Percentiles rank a stretch among this genome's conserved stretches.
phyloP scores from a whole-genome alignment of 352 stramenopile species.

The Phytophthora multivora region DNA sequence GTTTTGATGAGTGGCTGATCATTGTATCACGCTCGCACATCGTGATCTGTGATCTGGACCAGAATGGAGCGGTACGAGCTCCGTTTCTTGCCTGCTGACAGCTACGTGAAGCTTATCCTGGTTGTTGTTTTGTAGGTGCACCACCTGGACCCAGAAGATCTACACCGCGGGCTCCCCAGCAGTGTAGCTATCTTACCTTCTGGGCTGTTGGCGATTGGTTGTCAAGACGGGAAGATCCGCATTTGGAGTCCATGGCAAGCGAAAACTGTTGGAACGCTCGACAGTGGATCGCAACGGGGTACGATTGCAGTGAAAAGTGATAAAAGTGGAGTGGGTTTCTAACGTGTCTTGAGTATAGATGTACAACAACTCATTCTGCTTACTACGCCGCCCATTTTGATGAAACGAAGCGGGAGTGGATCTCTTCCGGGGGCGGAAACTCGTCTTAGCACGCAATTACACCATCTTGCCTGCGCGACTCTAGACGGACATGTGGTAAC shows the following conservation, averaged over 20 bases:
- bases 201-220: slow-evolving; percentile 73
- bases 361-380: slow-evolving; percentile 73
- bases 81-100: not conserved
- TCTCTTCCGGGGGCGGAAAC: slow-evolving; percentile 29
- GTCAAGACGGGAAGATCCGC: slow-evolving; percentile 76
- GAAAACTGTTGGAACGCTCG: slow-evolving; percentile 65
- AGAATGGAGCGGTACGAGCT: slow-evolving; percentile 49
- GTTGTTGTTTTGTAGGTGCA: slow-evolving; percentile 22
- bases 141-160: slow-evolving; percentile 50
- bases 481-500: slow-evolving; percentile 64
- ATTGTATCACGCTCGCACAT: slow-evolving; percentile 64
- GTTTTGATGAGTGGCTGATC: slow-evolving; percentile 79
- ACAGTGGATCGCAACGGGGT: slow-evolving; percentile 63
- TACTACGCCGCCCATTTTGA: slow-evolving; percentile 43
- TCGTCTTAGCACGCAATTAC: slow-evolving; percentile 34
- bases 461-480: slow-evolving; percentile 61
- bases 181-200: slow-evolving; percentile 66
- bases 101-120: slow-evolving; percentile 2
- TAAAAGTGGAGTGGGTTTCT: slow-evolving; percentile 1
- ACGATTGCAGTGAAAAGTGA: not conserved
- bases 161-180: slow-evolving; percentile 63
- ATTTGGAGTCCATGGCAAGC: slow-evolving; percentile 67
- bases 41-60: slow-evolving; percentile 74
- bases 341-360: slow-evolving; percentile 30
- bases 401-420: slow-evolving; percentile 39